Conservation (phyloP, 169 alveolate genomes). For the Plasmodium gaboni region DNA sequence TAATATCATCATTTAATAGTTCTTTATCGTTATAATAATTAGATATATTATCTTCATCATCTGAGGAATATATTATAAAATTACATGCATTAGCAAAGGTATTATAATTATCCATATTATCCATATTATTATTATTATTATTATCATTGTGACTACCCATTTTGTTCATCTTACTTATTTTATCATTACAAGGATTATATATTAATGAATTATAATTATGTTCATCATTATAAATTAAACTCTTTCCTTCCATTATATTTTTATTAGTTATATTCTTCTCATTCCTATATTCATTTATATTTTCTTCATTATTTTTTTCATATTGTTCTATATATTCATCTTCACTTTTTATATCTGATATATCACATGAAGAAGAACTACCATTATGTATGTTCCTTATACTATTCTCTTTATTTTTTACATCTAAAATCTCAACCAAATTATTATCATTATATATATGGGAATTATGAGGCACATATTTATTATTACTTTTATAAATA, state of each 20-base stretch:
- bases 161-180: background rate
- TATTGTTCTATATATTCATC: slow-evolving; percentile 24
- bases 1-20: background rate
- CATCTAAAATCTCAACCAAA: too few relatives aligned
- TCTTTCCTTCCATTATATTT: too few relatives aligned
- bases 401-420: too few relatives aligned
- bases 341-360: slow-evolving; percentile 70
- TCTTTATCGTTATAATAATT: background rate
- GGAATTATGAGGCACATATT: too few relatives aligned
- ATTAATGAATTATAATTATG: too few relatives aligned
- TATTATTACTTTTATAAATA: too few relatives aligned
- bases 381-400: background rate
- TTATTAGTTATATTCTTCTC: background rate
- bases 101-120: background rate
- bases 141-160: background rate
- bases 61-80: slow-evolving; percentile 24
- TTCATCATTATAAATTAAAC: too few relatives aligned
- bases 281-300: slow-evolving; percentile 32
- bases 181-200: too few relatives aligned
- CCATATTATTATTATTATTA: background rate
- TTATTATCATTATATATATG: too few relatives aligned
- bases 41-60: slow-evolving; percentile 1
- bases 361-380: slow-evolving; percentile 35
- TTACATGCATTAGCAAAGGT: background rate
- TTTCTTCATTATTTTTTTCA: slow-evolving; percentile 26